Conservation (phyloP, 2,329 filamentous ascomycete genomes). For the Thermothelomyces thermophilus region DNA sequence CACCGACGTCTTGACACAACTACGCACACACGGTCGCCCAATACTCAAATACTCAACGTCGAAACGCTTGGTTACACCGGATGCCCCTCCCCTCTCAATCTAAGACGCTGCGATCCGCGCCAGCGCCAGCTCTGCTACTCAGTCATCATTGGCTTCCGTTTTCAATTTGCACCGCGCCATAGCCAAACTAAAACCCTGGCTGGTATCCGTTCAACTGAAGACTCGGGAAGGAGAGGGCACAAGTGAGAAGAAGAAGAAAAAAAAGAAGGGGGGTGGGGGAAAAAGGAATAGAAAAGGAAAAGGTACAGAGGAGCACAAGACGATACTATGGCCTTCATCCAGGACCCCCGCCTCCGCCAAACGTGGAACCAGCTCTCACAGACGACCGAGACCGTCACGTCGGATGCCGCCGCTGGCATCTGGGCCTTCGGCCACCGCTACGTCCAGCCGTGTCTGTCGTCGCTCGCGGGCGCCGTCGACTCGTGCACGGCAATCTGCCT, state of each 20-base stretch:
- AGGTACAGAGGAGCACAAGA: neutral
- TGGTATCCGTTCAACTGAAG: neutral
- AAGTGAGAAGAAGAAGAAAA: neutral
- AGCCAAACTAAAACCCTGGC: no score
- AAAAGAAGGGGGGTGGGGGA: no score
- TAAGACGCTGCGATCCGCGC: no score
- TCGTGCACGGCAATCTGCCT: conserved; percentile 66
- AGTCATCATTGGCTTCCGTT: no score
- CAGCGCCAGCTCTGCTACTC: no score
- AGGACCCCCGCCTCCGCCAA: conserved; percentile 84
- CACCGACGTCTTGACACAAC: neutral
- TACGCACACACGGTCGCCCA: neutral
- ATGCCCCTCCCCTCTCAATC: neutral
- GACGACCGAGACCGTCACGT: conserved; percentile 83
- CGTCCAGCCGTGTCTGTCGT: conserved; percentile 70
- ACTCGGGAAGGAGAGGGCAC: neutral
- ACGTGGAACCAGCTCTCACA: conserved; percentile 89
- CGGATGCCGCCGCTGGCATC: conserved; percentile 83
- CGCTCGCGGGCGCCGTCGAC: conserved; percentile 59
- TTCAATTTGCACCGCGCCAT: neutral
- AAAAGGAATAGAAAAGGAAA: neutral
- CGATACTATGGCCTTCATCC: conserved; percentile 52
- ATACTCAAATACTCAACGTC: neutral
- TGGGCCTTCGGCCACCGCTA: conserved; percentile 86
- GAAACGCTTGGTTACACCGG: neutral